Conservation (phyloP, 139 green algal genomes). For the Tetradesmus lagerheimii region DNA sequence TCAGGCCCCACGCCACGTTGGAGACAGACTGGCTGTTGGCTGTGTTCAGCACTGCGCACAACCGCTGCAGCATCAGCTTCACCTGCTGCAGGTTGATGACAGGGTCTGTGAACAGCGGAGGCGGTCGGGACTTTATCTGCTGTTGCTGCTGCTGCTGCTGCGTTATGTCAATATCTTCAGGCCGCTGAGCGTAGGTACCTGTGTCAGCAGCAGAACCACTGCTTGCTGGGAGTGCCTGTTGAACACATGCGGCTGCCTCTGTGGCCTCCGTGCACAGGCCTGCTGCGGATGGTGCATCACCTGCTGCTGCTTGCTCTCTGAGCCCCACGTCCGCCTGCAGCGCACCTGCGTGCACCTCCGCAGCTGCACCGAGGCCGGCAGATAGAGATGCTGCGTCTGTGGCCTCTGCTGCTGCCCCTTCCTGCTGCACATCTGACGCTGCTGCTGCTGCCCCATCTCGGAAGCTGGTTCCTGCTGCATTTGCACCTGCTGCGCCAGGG, state of each 20-base stretch:
- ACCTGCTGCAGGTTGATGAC: not conserved
- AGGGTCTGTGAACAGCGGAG: not conserved
- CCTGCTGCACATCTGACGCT: not conserved
- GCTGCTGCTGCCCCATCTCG: not conserved
- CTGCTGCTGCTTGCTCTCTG: not conserved
- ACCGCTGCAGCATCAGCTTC: conserved; percentile 17
- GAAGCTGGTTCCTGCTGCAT: too few species aligned
- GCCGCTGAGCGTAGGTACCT: too few species aligned
- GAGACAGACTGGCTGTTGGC: not conserved
- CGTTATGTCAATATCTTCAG: too few species aligned
- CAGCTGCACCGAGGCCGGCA: too few species aligned
- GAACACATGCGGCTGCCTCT: too few species aligned
- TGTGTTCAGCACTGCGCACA: not conserved
- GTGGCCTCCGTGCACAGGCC: not conserved
- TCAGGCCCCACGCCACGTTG: conserved; percentile 24
- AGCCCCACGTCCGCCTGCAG: too few species aligned
- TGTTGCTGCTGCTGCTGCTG: not conserved
- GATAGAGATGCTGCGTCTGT: too few species aligned
- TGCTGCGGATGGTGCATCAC: too few species aligned
- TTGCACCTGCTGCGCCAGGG: too few species aligned
- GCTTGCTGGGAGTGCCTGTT: too few species aligned
- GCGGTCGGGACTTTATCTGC: not conserved
- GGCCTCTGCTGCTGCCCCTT: not conserved
- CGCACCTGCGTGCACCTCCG: too few species aligned
- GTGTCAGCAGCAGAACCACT: too few species aligned